These are phyloP conservation scores for Coemansia sp. DNA, from an alignment of 192 early-diverging fungal species.

Conservation along the genomic window DNA sequence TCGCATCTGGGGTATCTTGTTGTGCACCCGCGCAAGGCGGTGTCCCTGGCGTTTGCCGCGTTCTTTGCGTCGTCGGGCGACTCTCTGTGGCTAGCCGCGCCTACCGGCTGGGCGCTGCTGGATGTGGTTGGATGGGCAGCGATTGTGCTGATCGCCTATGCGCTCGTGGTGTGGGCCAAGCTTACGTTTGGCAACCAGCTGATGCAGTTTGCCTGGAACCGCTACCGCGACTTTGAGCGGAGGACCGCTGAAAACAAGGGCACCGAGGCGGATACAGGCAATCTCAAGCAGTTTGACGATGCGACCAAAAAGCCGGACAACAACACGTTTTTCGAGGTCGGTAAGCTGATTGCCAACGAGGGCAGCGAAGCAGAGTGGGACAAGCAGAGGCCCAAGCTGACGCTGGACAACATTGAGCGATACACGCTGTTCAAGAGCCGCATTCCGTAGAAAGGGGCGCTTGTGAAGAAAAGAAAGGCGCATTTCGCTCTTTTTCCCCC, in stretches of 20 bases:
- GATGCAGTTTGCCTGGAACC: slow-evolving; percentile 65
- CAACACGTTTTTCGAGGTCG: slow-evolving; percentile 34
- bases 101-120: slow-evolving; percentile 32
- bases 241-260: slow-evolving; percentile 16
- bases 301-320: slow-evolving; percentile 52
- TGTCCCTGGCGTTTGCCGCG: slow-evolving; percentile 1
- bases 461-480: no score
- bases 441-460: slow-evolving; percentile 58
- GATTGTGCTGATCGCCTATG: slow-evolving; percentile 55
- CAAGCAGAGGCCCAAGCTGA: slow-evolving; percentile 57
- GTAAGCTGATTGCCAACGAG: slow-evolving; percentile 39
- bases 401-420: slow-evolving; percentile 84
- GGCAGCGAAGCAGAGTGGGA: slow-evolving; percentile 48
- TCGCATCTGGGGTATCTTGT: slow-evolving; percentile 19
- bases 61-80: not conserved
- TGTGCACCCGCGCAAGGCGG: slow-evolving; percentile 9
- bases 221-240: slow-evolving; percentile 59
- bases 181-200: slow-evolving; percentile 74
- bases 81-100: slow-evolving; percentile 1
- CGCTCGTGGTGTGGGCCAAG: slow-evolving; percentile 64
- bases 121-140: slow-evolving; percentile 49
- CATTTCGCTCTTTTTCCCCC: not conserved
- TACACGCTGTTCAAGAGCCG: slow-evolving; percentile 89
- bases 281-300: slow-evolving; percentile 44
- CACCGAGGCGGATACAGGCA: slow-evolving; percentile 5